Base-by-base conservation (phyloP, 257 asterid species). In the Plectranthus barbatus region DNA sequence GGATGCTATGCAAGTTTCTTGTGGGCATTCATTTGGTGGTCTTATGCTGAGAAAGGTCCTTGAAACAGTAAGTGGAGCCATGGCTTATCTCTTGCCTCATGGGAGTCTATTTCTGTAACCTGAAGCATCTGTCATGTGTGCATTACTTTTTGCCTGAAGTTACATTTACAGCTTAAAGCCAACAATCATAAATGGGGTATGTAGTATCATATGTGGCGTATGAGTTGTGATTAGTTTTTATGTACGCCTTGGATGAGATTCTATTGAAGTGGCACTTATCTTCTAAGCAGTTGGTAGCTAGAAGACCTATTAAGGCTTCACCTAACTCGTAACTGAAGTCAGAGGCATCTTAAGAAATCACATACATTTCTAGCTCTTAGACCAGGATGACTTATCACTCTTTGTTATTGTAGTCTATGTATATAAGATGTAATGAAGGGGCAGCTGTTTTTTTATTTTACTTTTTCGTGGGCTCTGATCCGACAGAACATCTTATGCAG, bases 21-120 rank as follows among this genome's bases (percentile, higher is more conserved):
- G 99, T 59, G 99, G 99, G 62, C 99, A 92, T 78, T 92, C 99
- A 56, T 92, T 92, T 78, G 99, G 99, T 67, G 97, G 99, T 70
- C 84, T 81, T 50, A 81, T 80, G 95, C 90, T 92, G 75, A 80
- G 83, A 67, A 90, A 79, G 77, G 96, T 92, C 65, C 68, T 92
- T 57, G 95, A 86, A 72, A 81, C 81, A 56, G 99, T 89, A 85
- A 77, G 95, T 76, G 62, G 64, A 64, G 62, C 31, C 56, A 26
- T 29, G 52, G 7, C 24, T 13, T 42, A 7, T 47, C 23, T 55
- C 59, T 57, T 7, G 59, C 15, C 57, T 42, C 31, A 9, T 70
- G 60, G 34, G 36, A 34, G 64, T 48, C 29, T 46, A n/a, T n/a
- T n/a, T 51, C 48, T 48, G 66, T 24, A 20, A 17, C 50, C 47